Evolutionary conservation across 2,329 filamentous ascomycete genomes (phyloP), one percentile per base, ranked within the genome.

Genomic region (Corniculantispora saksenae): DNA sequence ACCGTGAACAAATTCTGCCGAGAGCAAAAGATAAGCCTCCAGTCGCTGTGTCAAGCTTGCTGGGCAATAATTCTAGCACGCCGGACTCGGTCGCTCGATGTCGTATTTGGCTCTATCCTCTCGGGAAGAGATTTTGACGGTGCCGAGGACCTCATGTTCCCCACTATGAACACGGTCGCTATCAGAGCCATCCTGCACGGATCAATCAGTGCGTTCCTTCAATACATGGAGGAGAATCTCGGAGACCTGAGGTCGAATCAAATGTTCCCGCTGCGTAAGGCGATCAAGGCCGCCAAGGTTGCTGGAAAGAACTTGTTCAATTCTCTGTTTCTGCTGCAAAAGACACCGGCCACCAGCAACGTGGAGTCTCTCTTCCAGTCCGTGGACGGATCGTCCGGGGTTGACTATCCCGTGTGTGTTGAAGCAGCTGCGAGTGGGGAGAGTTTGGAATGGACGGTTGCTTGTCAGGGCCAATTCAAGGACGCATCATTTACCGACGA

Each of bases 121-220:
- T 93, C 93, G 0, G 94, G 94, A 19, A 86, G 94, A n/a, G 92
- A 95, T 64, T 88, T 87, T 12, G 89, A 91, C 54, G 84, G 86
- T 19, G 85, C 87, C 0, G 85, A 91, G 51, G 76, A 85, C 29
- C 77, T 94, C 15, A 82, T 94, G 72, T 97, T 97, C 71, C 94
- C 94, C 0, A 92, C 91, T 0, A 97, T 97, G 91, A 97, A 97
- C 72, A 97, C 94, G 0, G 88, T 97, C 0, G 86, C 90, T 0
- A 82, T 97, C 9, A 84, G 93, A 13, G 85, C 85, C 1, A 82
- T 94, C 3, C 74, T 97, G 2, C 91, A 95, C 70, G 92, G 92
- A 1, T 87, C 83, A 0, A 78, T 85, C 0, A 68, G 75, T 0
- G 83, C 88, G 0, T 89, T 96, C 77, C 77, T 97, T 32, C 82